Evolutionary conservation across 352 stramenopile species (phyloP).

Genomic region (Phytophthora fragariae): DNA sequence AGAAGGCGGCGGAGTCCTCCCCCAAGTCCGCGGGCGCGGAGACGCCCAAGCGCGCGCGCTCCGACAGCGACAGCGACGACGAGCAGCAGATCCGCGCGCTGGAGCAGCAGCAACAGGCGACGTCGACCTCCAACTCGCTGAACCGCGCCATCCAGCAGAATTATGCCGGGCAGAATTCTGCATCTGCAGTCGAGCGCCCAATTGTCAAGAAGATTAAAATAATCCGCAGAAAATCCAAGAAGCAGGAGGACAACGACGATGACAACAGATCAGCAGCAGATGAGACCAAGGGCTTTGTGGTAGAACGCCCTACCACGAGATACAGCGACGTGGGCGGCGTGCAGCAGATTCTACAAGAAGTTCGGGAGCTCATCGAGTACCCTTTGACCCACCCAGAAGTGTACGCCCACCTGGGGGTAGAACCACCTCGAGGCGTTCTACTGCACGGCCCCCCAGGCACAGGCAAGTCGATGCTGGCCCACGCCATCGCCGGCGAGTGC

Average conservation of each 20-base stretch:
- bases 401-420: conserved; percentile 93
- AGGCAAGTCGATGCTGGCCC: conserved; percentile 95
- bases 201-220: conserved; percentile 79
- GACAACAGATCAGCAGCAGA: background rate
- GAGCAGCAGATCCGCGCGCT: conserved; percentile 61
- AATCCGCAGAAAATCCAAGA: conserved; percentile 46
- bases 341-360: conserved; percentile 87
- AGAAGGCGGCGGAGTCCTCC: conserved; percentile 38
- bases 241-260: conserved; percentile 17
- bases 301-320: conserved; percentile 74
- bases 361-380: conserved; percentile 96
- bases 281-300: conserved; percentile 66
- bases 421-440: conserved; percentile 92
- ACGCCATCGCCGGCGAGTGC: conserved; percentile 94
- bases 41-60: conserved; percentile 63
- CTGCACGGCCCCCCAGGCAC: conserved; percentile 93
- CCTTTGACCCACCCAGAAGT: conserved; percentile 94
- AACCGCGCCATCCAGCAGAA: conserved; percentile 84
- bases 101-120: conserved; percentile 43
- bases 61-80: conserved; percentile 70
- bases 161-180: conserved; percentile 50
- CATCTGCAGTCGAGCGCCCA: conserved; percentile 37
- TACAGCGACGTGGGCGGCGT: conserved; percentile 93
- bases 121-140: conserved; percentile 59
- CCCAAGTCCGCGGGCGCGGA: conserved; percentile 2